Evolutionary conservation across 352 stramenopile species (phyloP).

Genomic region (Peronospora tabacina): DNA sequence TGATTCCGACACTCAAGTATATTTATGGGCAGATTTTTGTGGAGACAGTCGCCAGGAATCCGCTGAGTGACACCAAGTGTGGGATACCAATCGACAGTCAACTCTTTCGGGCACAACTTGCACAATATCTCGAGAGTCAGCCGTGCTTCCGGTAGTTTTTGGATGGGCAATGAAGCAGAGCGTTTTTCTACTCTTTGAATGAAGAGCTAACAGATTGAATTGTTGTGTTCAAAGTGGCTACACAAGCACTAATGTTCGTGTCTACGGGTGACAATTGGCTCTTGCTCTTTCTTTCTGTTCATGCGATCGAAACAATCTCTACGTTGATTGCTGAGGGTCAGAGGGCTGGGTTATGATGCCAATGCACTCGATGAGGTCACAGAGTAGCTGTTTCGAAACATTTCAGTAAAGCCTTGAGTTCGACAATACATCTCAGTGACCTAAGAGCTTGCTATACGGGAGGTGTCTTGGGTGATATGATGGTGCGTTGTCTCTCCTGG

Average conservation of each 20-base stretch:
- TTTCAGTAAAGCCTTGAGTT: slow-evolving; percentile 1
- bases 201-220: too few species aligned
- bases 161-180: neutral
- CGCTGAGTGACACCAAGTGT: slow-evolving; percentile 66
- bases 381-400: slow-evolving; percentile 36
- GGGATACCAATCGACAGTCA: slow-evolving; percentile 71
- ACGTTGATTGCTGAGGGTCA: slow-evolving; percentile 42
- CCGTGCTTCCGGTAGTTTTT: slow-evolving; percentile 57
- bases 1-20: slow-evolving; percentile 74
- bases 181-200: neutral
- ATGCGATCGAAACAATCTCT: slow-evolving; percentile 27
- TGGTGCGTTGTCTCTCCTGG: slow-evolving; percentile 50
- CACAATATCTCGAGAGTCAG: slow-evolving; percentile 69
- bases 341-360: slow-evolving; percentile 48
- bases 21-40: slow-evolving; percentile 89
- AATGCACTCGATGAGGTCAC: slow-evolving; percentile 56
- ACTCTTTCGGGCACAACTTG: slow-evolving; percentile 62
- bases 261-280: too few species aligned
- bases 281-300: neutral
- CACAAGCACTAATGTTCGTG: too few species aligned
- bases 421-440: neutral
- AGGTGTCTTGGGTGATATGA: slow-evolving; percentile 51
- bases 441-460: slow-evolving; percentile 18
- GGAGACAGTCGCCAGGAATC: slow-evolving; percentile 87
- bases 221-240: too few species aligned